Conservation (phyloP, 768 basidiomycete species). For the Macrocybe gigantea region DNA sequence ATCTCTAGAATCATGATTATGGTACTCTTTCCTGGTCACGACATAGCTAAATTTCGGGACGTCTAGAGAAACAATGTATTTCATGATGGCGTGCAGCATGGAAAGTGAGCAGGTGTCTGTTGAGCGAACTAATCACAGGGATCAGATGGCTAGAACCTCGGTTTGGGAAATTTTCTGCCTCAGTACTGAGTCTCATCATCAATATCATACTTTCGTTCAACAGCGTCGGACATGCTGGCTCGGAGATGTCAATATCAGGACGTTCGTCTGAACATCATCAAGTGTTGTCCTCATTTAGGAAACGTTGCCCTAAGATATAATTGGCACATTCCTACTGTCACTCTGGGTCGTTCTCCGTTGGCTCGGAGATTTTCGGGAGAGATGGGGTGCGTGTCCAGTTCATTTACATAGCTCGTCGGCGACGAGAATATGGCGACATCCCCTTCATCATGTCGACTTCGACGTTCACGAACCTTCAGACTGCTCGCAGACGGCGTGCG, state of each 20-base stretch:
- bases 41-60: not conserved
- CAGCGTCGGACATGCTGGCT: too few relatives aligned
- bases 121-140: not conserved
- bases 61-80: not conserved
- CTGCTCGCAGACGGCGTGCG: slow-evolving; percentile 1
- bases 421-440: not conserved
- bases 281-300: too few relatives aligned
- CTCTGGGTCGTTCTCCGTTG: not conserved
- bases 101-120: not conserved
- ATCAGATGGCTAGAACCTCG: too few relatives aligned
- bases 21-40: not conserved
- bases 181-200: too few relatives aligned
- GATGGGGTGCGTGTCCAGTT: not conserved
- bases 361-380: not conserved
- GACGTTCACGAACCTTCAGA: slow-evolving; percentile 4
- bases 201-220: too few relatives aligned
- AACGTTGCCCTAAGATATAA: too few relatives aligned
- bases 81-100: slow-evolving; percentile 1
- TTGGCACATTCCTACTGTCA: too few relatives aligned
- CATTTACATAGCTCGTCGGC: not conserved
- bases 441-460: slow-evolving; percentile 6
- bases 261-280: too few relatives aligned
- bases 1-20: not conserved
- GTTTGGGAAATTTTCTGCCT: too few relatives aligned
- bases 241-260: too few relatives aligned